Percentiles rank a stretch among this genome's conserved stretches.
Evolutionary conservation across 1,139 yeast species (phyloP).

Genomic region (Nakaseomyces kungkrabaensis): DNA sequence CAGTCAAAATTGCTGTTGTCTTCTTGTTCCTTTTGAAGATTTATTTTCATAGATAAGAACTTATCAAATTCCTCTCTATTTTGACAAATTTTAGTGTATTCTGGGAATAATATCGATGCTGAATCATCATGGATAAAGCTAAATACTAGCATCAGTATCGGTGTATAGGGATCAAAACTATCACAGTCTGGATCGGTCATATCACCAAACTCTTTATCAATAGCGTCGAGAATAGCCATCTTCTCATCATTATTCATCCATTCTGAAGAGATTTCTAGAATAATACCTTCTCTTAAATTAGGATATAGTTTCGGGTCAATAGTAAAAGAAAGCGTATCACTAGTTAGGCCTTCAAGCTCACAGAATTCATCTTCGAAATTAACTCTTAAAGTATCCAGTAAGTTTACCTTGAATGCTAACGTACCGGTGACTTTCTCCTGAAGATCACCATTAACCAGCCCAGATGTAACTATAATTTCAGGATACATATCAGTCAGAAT

Average conservation of each 20-base stretch:
- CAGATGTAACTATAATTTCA: conserved; percentile 28
- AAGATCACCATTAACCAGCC: background rate
- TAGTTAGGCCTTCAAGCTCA: conserved; percentile 11
- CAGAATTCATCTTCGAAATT: conserved; percentile 7
- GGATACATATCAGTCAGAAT: conserved; percentile 44
- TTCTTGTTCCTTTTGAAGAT: conserved; percentile 30
- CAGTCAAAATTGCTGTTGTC: conserved; percentile 39
- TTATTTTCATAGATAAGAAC: conserved; percentile 18
- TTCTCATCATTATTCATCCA: conserved; percentile 26
- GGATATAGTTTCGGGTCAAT: conserved; percentile 22
- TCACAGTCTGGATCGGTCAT: conserved; percentile 32
- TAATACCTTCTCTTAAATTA: conserved; percentile 27
- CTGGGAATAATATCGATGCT: conserved; percentile 20
- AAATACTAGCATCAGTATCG: conserved; percentile 37
- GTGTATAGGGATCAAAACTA: conserved; percentile 29
- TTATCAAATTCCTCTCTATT: conserved; percentile 13
- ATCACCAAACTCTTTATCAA: conserved; percentile 25
- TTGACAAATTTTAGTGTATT: conserved; percentile 12
- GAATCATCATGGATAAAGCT: conserved; percentile 35
- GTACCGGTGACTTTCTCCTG: conserved; percentile 11
- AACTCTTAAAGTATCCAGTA: conserved; percentile 6
- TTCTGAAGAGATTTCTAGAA: conserved; percentile 19
- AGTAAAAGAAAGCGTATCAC: conserved; percentile 17
- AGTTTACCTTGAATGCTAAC: conserved; percentile 12
- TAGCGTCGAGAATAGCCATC: conserved; percentile 14